These are phyloP conservation scores for Sambucus nigra DNA, from an alignment of 129 eudicot genomes.

Conservation along the genomic window DNA sequence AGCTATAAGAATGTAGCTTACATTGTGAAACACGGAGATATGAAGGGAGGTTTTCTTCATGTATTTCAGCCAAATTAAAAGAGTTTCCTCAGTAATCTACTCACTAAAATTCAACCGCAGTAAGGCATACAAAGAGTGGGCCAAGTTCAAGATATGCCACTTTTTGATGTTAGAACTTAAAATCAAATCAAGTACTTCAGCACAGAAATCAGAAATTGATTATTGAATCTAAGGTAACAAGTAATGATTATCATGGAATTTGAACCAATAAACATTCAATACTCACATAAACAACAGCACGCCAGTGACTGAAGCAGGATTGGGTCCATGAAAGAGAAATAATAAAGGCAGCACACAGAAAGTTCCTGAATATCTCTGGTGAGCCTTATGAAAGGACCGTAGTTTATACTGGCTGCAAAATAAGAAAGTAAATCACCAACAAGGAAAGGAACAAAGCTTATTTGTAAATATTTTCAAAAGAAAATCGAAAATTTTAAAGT, in stretches of 20 bases:
- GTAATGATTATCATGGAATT: not conserved
- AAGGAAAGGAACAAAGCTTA: constrained; percentile 1
- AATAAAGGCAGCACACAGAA: constrained; percentile 68
- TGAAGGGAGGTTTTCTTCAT: too few relatives aligned
- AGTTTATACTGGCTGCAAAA: constrained; percentile 33
- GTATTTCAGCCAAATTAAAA: too few relatives aligned
- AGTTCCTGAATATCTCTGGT: constrained; percentile 68
- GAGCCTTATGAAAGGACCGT: constrained; percentile 76
- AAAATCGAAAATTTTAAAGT: not conserved
- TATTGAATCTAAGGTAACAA: not conserved
- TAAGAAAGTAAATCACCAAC: constrained; percentile 9
- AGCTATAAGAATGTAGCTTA: too few relatives aligned
- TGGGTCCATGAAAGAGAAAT: constrained; percentile 53
- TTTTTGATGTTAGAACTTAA: not conserved
- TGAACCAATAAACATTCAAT: not conserved
- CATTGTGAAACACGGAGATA: too few relatives aligned
- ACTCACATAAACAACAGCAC: constrained; percentile 83
- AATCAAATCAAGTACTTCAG: not conserved
- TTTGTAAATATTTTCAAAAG: not conserved
- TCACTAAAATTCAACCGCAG: too few relatives aligned
- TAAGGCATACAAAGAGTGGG: not conserved
- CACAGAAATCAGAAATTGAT: too few relatives aligned
- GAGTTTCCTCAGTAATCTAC: too few relatives aligned
- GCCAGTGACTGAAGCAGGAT: constrained; percentile 54
- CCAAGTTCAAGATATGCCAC: not conserved